phyloP scores from a whole-genome alignment of 495 filamentous ascomycete species.

The Collariella sp. region DNA sequence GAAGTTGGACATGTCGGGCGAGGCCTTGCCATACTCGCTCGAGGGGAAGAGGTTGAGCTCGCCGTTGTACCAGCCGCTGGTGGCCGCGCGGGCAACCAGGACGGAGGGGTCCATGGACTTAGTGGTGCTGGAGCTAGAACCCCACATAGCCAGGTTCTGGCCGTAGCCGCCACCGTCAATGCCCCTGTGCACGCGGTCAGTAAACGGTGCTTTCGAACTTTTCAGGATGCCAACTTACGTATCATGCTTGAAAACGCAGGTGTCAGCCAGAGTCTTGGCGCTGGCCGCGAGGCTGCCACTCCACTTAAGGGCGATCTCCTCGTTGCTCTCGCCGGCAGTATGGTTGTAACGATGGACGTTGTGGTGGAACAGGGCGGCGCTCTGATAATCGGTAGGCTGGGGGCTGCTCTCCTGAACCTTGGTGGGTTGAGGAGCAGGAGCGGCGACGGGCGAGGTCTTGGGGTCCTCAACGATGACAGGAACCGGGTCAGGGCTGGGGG shows the following conservation, averaged over 20 bases:
- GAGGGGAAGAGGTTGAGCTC: conserved; percentile 47
- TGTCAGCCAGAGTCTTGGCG: conserved; percentile 41
- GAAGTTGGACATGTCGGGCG: conserved; percentile 53
- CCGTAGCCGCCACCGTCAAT: conserved; percentile 61
- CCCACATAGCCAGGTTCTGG: conserved; percentile 68
- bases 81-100: conserved; percentile 56
- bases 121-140: conserved; percentile 17
- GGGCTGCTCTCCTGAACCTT: conserved; percentile 7
- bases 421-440: conserved; percentile 15
- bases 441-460: conserved; percentile 1
- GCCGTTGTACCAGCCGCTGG: conserved; percentile 75
- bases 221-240: conserved; percentile 57
- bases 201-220: not conserved
- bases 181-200: conserved; percentile 21
- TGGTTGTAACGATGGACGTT: conserved; percentile 83
- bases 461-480: conserved; percentile 3
- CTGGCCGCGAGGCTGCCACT: conserved; percentile 50
- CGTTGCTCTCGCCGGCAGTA: no score
- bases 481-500: conserved; percentile 3
- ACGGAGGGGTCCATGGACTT: conserved; percentile 25
- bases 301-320: conserved; percentile 55
- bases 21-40: conserved; percentile 30
- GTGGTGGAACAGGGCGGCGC: conserved; percentile 56
- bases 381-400: conserved; percentile 24
- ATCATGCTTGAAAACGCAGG: conserved; percentile 67